These are phyloP conservation scores for Wickerhamiella musiphila DNA, from an alignment of 805 yeast genomes.

Conservation along the genomic window DNA sequence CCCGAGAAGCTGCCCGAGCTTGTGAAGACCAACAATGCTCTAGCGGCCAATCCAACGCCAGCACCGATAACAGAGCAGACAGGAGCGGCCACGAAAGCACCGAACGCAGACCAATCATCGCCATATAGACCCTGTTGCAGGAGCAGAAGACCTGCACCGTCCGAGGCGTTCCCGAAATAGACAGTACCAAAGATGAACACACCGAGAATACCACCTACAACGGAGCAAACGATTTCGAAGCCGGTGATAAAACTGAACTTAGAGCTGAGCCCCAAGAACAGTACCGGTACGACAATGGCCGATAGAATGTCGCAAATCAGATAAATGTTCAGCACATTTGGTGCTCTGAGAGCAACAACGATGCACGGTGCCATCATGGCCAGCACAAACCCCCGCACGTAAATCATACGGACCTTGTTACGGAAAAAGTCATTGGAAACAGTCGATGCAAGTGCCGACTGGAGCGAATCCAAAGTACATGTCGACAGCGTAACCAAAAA, in stretches of 20 bases:
- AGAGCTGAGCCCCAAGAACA: slow-evolving; percentile 61
- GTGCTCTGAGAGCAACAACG: slow-evolving; percentile 69
- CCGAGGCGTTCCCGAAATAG: slow-evolving; percentile 49
- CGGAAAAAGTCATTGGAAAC: slow-evolving; percentile 81
- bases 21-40: too few species aligned
- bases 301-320: slow-evolving; percentile 83
- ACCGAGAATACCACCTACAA: slow-evolving; percentile 62
- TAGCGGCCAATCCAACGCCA: slow-evolving; percentile 28
- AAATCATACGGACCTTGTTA: slow-evolving; percentile 51
- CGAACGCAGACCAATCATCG: slow-evolving; percentile 86
- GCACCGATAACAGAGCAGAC: slow-evolving; percentile 55
- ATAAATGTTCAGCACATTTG: slow-evolving; percentile 70
- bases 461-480: slow-evolving; percentile 77
- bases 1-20: slow-evolving; percentile 7
- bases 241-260: slow-evolving; percentile 55
- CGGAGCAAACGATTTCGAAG: slow-evolving; percentile 67
- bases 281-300: slow-evolving; percentile 68
- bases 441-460: slow-evolving; percentile 75
- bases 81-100: slow-evolving; percentile 86
- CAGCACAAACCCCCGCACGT: slow-evolving; percentile 53
- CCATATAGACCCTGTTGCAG: slow-evolving; percentile 51
- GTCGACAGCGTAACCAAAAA: slow-evolving; percentile 62
- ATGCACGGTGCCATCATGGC: slow-evolving; percentile 73
- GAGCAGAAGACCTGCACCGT: slow-evolving; percentile 61
- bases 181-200: slow-evolving; percentile 74